Base-by-base conservation (phyloP, 2,329 filamentous ascomycete species). In the Fusarium pseudonygamai region DNA sequence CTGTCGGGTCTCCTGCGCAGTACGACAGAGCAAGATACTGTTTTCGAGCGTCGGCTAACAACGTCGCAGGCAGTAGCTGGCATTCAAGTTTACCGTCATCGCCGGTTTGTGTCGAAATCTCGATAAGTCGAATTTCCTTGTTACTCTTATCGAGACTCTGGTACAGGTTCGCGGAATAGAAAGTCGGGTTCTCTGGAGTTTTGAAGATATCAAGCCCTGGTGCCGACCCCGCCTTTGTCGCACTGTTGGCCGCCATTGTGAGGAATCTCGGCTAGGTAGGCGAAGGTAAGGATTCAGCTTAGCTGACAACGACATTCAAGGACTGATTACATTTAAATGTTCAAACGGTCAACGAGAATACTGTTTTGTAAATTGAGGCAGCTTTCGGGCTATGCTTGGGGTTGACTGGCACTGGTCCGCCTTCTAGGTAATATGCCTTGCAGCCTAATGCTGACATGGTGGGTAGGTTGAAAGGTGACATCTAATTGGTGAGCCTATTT, bases 21-120 rank as follows among this genome's bases (percentile, higher is more conserved):
- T 53, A 53, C 0, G 49, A 53, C 0, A 37, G 0, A 22, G 32
- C 32, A 0, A 37, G 7, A 53, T 53, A 53, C 5, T 4, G 32
- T 2, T 53, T 37, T 12, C 5, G 24, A 0, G 13, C 10, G 7
- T 53, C 13, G 10, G 1, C 1, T 1, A 53, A 36, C 0, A 9
- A 7, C 2, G 0, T 16, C 1, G 49, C 49, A 13, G 49, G 24
- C 5, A 53, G 5, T 1, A 37, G 0, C 7, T 37, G 26, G 7
- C 49, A 37, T 7, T 37, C 18, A 6, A 37, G 18, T 2, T 22
- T 12, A 14, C 4, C 9, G 3, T 20, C 16, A 13, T 18, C 7
- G 4, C 14, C 14, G 22, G 18, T 5, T 22, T 53, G 3, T 9
- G 10, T 28, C 5, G 13, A 53, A 9, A 53, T 5, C 1, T 53